Evolutionary conservation across 73 alveolate species (phyloP), one percentile per base, ranked within the genome.

Genomic region (Paramecium biaurelia): DNA sequence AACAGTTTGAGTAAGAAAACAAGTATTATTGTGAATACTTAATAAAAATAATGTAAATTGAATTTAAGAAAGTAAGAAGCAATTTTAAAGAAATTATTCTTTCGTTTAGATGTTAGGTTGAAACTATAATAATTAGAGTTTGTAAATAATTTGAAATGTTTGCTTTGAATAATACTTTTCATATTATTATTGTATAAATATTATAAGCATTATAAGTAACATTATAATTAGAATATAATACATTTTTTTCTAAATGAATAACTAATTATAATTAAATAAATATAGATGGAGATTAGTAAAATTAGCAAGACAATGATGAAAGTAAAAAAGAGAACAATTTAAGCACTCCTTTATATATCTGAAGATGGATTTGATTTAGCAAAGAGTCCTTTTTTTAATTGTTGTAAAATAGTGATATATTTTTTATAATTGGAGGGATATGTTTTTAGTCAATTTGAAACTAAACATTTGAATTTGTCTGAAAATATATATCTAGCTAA

Each of bases 311-410:
- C 68, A 0, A n/a, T 53, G 11, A 53, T 53, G 68, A 53, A 53
- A 53, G 30, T 53, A 15, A 53, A 53, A 63, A 63, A 63, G 12
- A 26, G 84, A 63, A 63, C 84, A 24, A 63, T 63, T 5, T 30
- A 63, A 63, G 41, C 86, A 18, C 30, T 72, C 5, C 63, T 72
- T 8, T 35, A 35, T 42, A 72, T 72, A 14, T 72, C 86, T 6
- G 86, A 72, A 15, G 58, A 72, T n/a, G 45, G 35, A 72, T 35
- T 34, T 72, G 59, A 32, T 37, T 72, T 72, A n/a, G 58, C 86
- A 15, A 72, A 20, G 56, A 72, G 86, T 72, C 56, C 86, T n/a
- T 72, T 72, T 72, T 72, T 72, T 72, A 72, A 30, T 28, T 72
- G 86, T 37, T 72, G 38, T 37, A 72, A 72, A 37, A 38, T 72